These are phyloP conservation scores for Medicago ruthenica DNA, from an alignment of 306 rosid species.

Conservation along the genomic window DNA sequence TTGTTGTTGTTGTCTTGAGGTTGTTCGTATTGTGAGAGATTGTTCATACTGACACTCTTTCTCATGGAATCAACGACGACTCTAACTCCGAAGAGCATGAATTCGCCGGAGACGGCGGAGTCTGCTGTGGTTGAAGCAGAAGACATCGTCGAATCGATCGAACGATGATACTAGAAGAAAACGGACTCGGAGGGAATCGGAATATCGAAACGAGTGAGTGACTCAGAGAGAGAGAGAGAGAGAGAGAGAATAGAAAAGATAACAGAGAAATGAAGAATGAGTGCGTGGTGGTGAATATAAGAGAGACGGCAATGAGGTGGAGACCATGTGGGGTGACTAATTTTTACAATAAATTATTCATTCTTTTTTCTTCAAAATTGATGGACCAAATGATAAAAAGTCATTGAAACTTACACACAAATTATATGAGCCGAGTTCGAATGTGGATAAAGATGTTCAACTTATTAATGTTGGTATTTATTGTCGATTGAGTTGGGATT, in stretches of 20 bases:
- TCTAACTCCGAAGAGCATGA: slow-evolving; percentile 92
- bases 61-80: slow-evolving; percentile 96
- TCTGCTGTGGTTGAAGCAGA: neutral
- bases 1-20: slow-evolving; percentile 54
- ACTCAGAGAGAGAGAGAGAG: neutral
- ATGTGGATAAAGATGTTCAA: no score
- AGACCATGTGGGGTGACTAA: slow-evolving; percentile 44
- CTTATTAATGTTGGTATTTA: no score
- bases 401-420: no score
- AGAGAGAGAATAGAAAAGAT: no score
- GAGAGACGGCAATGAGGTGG: slow-evolving; percentile 50
- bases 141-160: slow-evolving; percentile 52
- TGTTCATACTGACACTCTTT: slow-evolving; percentile 94
- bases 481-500: no score
- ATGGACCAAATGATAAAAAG: neutral
- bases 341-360: neutral
- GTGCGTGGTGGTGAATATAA: slow-evolving; percentile 48
- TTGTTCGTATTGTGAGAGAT: slow-evolving; percentile 89
- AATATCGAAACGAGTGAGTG: slow-evolving; percentile 19
- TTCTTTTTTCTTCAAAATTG: no score
- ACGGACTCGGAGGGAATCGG: slow-evolving; percentile 20
- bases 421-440: no score
- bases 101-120: slow-evolving; percentile 50
- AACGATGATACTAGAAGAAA: neutral
- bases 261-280: neutral